Percentiles rank a stretch among this genome's conserved stretches.
phyloP scores from a whole-genome alignment of 306 rosid species.

The Quercus berberidifolia region DNA sequence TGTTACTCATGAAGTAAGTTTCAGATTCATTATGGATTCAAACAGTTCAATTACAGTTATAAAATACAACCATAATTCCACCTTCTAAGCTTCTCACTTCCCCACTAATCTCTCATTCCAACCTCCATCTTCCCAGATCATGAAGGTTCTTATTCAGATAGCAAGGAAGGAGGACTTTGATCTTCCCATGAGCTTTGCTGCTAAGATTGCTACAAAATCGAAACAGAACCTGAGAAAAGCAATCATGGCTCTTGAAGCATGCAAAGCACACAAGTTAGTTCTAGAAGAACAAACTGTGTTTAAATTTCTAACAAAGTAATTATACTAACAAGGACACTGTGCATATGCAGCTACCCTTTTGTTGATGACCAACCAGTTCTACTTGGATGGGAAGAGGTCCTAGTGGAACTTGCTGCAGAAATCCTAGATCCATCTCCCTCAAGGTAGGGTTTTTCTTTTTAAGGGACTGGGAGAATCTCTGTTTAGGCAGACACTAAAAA shows the following conservation, averaged over 20 bases:
- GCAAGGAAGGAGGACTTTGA: conserved; percentile 68
- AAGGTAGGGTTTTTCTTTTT: conserved; percentile 33
- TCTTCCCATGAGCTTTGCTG: conserved; percentile 62
- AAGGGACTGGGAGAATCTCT: background rate
- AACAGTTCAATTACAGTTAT: background rate
- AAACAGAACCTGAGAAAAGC: conserved; percentile 81
- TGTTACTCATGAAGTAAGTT: conserved; percentile 63
- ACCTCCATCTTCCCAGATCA: conserved; percentile 42
- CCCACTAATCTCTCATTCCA: conserved; percentile 1
- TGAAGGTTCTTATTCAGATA: conserved; percentile 68
- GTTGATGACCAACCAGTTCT: conserved; percentile 80
- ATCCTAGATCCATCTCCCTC: conserved; percentile 73
- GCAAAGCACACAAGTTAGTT: conserved; percentile 82
- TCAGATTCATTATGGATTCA: background rate
- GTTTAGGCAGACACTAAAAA: background rate
- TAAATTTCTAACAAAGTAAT: background rate
- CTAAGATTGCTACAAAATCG: conserved; percentile 66
- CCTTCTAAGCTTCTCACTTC: background rate
- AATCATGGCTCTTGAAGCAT: conserved; percentile 88
- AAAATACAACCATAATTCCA: background rate
- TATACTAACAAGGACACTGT: conserved; percentile 22
- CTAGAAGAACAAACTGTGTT: background rate
- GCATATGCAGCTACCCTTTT: conserved; percentile 73
- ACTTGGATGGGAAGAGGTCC: conserved; percentile 75
- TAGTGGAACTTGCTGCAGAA: conserved; percentile 63